These are phyloP conservation scores for Populus tomentosa DNA, from an alignment of 441 rosid species.

Conservation along the genomic window DNA sequence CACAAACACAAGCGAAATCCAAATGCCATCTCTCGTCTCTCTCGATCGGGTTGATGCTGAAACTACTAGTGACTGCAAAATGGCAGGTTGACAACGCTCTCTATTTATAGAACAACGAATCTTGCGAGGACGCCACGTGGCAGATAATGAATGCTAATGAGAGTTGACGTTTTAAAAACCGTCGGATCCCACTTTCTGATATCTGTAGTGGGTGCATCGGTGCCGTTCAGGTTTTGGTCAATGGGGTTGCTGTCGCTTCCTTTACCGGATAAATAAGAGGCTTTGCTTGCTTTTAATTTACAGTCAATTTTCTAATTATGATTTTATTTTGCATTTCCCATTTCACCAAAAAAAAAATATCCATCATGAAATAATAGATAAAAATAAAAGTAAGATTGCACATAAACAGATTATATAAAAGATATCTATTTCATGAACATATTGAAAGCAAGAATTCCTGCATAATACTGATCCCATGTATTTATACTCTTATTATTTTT, in stretches of 20 bases:
- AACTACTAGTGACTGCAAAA: not conserved
- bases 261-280: not conserved
- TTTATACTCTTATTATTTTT: too few species aligned
- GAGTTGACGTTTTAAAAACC: conserved; percentile 19
- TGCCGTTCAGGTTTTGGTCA: conserved; percentile 10
- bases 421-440: too few species aligned
- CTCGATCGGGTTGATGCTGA: not conserved
- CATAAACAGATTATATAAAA: too few species aligned
- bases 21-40: conserved; percentile 23
- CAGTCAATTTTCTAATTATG: not conserved
- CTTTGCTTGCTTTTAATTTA: not conserved
- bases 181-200: conserved; percentile 10
- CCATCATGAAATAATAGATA: too few species aligned
- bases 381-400: too few species aligned
- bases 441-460: not conserved
- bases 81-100: not conserved
- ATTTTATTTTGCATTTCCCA: not conserved
- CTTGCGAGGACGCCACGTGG: not conserved
- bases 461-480: not conserved
- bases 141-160: not conserved
- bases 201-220: conserved; percentile 3
- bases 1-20: conserved; percentile 26
- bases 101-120: conserved; percentile 16
- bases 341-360: too few species aligned
- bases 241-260: conserved; percentile 3